Base-by-base conservation (phyloP, 2,329 filamentous ascomycete species). In the Colletotrichum truncatum region DNA sequence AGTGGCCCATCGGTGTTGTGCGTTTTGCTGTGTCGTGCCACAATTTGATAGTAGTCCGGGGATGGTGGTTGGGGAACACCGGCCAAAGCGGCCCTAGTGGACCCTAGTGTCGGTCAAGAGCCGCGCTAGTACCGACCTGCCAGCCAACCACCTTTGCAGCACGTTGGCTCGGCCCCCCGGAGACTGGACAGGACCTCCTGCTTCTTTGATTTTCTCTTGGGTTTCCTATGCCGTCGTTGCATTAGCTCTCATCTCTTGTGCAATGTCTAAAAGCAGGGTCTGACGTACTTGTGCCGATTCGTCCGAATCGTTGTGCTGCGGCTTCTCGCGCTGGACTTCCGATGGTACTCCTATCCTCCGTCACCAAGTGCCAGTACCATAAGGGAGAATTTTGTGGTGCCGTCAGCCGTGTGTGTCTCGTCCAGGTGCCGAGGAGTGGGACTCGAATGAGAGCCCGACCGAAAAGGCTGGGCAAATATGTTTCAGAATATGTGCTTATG, bases 401-500 rank as follows among this genome's bases (percentile, higher is more conserved):
- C 9, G 23, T 53, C 30, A 41, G 18, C 14, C 5, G 18, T 55
- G 10, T 9, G 9, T 9, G 9, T 28, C 12, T 38, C 21, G 57
- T 56, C 57, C 23, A 26, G 41, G 57, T 57, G 57, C 49, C 23
- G 57, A 55, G 16, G 11, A 14, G 23, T 11, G 23, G 11, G 51
- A 26, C 48, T n/a, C n/a, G n/a, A 38, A 39, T 49, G 62, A 38
- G 16, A 30, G 21, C 49, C 34, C 6, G 56, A 32, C 43, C 41
- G 49, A 30, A 45, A 28, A 10, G 26, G 6, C 30, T 53, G 32
- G 26, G 30, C 45, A n/a, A 6, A 41, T 26, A 14, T 62, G 63
- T 65, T 65, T 65, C 63, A 63, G 36, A 55, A 62, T 56, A 26
- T 65, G 63, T 62, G 63, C 63, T 65, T 62, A 62, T 65, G 49